A percentile compares a stretch with the other conserved stretches of the same genome.
Evolutionary conservation across 2,329 filamentous ascomycete genomes (phyloP).

Genomic region (Didymella pomorum): DNA sequence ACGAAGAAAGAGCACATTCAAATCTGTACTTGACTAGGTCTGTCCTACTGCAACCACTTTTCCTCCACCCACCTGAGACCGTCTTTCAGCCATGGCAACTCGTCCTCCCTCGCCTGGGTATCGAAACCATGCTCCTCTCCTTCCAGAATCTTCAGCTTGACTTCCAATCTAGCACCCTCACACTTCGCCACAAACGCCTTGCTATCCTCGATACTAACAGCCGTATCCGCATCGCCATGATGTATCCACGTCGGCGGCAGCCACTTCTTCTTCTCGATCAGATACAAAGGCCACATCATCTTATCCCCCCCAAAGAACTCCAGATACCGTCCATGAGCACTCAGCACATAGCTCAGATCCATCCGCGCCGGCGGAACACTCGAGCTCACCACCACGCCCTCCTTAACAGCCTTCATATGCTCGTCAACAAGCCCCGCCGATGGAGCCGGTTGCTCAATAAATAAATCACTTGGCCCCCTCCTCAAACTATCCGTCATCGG

Average conservation of each 20-base stretch:
- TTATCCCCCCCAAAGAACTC: constrained; percentile 40
- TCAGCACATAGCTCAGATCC: constrained; percentile 28
- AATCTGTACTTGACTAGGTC: neutral
- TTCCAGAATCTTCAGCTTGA: constrained; percentile 30
- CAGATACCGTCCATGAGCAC: constrained; percentile 30
- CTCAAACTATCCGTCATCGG: constrained; percentile 40
- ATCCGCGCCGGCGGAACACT: constrained; percentile 30
- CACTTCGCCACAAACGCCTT: constrained; percentile 38
- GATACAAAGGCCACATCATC: constrained; percentile 38
- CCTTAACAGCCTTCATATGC: constrained; percentile 29
- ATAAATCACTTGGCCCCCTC: neutral
- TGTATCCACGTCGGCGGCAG: constrained; percentile 44
- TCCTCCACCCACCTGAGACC: constrained; percentile 38
- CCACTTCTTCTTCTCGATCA: constrained; percentile 33
- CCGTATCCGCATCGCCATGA: constrained; percentile 42
- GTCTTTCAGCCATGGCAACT: constrained; percentile 42
- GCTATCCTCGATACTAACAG: constrained; percentile 39
- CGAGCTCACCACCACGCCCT: constrained; percentile 31
- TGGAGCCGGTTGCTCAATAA: constrained; percentile 19
- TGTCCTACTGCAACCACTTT: constrained; percentile 29
- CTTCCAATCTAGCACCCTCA: constrained; percentile 24
- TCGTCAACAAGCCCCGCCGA: constrained; percentile 30
- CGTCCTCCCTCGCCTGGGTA: constrained; percentile 32
- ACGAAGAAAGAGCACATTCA: neutral
- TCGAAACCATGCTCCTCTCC: constrained; percentile 47